These are phyloP conservation scores for Ambrosiella beaveri DNA, from an alignment of 2,329 filamentous ascomycete species.

Conservation along the genomic window DNA sequence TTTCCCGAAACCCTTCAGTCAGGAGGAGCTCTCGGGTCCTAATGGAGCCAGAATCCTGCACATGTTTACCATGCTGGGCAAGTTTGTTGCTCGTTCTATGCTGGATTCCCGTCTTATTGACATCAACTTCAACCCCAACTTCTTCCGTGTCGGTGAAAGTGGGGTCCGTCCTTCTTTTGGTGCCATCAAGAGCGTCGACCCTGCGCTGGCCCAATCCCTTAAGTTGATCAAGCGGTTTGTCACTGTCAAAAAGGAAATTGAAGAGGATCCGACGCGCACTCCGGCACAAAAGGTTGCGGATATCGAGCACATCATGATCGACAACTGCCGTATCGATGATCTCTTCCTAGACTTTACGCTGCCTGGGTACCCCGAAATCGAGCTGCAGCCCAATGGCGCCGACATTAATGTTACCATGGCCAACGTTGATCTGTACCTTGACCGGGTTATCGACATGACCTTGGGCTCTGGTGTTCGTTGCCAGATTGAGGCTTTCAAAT, in stretches of 20 bases:
- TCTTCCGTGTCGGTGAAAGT: constrained; percentile 78
- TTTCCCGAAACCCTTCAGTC: constrained; percentile 80
- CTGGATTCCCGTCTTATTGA: constrained; percentile 96
- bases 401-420: constrained; percentile 67
- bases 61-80: constrained; percentile 83
- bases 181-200: constrained; percentile 76
- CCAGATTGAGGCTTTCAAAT: constrained; percentile 80
- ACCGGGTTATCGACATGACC: constrained; percentile 81
- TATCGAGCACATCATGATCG: constrained; percentile 52
- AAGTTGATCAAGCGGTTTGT: constrained; percentile 78
- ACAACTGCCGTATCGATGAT: constrained; percentile 67
- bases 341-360: constrained; percentile 86
- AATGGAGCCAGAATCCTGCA: constrained; percentile 78
- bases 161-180: constrained; percentile 68
- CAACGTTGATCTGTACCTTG: constrained; percentile 78
- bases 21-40: constrained; percentile 53
- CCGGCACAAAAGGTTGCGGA: constrained; percentile 53
- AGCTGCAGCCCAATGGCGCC: constrained; percentile 59
- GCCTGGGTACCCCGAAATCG: constrained; percentile 75
- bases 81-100: constrained; percentile 96
- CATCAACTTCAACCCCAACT: constrained; percentile 89
- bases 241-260: constrained; percentile 64
- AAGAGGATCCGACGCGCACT: constrained; percentile 49
- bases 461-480: constrained; percentile 72
- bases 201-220: constrained; percentile 68